Conservation (phyloP, 148 eudicot genomes). For the Drosera capensis region DNA sequence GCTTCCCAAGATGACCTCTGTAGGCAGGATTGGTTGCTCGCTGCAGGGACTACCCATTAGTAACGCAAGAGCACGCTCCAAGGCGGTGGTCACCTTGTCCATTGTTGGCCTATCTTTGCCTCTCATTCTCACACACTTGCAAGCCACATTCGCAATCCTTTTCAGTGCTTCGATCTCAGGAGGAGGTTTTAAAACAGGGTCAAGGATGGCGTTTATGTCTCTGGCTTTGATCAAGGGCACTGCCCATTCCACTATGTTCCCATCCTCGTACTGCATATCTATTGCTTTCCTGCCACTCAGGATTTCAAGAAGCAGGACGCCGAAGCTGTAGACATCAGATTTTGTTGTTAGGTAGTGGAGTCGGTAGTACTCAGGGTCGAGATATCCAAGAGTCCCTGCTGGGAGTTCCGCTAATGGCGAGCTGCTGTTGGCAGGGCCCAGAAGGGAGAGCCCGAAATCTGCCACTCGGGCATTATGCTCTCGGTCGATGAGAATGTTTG, state of each 20-base stretch:
- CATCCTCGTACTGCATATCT: slow-evolving; percentile 80
- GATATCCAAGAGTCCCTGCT: slow-evolving; percentile 88
- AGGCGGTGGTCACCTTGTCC: slow-evolving; percentile 84
- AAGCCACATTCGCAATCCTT: slow-evolving; percentile 67
- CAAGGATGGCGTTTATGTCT: slow-evolving; percentile 40
- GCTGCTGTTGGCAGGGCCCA: slow-evolving; percentile 76
- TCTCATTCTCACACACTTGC: slow-evolving; percentile 79
- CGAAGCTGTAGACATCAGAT: slow-evolving; percentile 80
- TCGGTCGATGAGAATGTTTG: slow-evolving; percentile 82
- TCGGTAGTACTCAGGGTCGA: slow-evolving; percentile 90
- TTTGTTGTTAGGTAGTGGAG: slow-evolving; percentile 89
- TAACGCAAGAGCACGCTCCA: slow-evolving; percentile 67
- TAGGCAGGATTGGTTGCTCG: slow-evolving; percentile 87
- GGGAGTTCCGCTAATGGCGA: slow-evolving; percentile 89
- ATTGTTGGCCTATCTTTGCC: slow-evolving; percentile 90
- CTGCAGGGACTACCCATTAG: slow-evolving; percentile 81
- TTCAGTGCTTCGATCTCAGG: slow-evolving; percentile 53
- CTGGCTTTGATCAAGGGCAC: slow-evolving; percentile 66
- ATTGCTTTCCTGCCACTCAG: slow-evolving; percentile 82
- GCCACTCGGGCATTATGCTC: slow-evolving; percentile 93
- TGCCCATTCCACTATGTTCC: slow-evolving; percentile 90
- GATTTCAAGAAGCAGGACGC: slow-evolving; percentile 79
- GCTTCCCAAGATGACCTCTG: slow-evolving; percentile 83
- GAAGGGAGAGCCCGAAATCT: slow-evolving; percentile 73
- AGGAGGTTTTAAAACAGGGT: slow-evolving; percentile 43